Evolutionary conservation across 768 basidiomycete species (phyloP).

Genomic region (Suillus spraguei): DNA sequence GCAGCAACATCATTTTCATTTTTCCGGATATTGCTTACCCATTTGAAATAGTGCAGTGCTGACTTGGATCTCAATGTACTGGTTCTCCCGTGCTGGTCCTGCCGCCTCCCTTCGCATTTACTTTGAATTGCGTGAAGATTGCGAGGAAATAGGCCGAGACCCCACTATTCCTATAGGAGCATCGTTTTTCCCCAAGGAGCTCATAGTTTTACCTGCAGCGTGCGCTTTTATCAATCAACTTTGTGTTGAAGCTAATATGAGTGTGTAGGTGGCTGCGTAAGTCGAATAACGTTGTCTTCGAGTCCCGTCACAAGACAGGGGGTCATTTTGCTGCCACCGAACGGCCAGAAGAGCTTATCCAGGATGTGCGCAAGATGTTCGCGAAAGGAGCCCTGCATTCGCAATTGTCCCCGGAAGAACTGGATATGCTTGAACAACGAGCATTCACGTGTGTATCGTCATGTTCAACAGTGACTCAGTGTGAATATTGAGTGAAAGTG

Average conservation of each 20-base stretch:
- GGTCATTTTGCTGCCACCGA: slow-evolving; percentile 65
- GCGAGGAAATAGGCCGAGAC: no score
- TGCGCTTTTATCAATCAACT: slow-evolving; percentile 25
- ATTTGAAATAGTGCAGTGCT: slow-evolving; percentile 45
- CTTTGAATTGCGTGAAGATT: slow-evolving; percentile 40
- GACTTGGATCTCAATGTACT: slow-evolving; percentile 61
- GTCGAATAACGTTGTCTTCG: slow-evolving; percentile 45
- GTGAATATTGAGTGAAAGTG: neutral
- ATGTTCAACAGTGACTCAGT: neutral
- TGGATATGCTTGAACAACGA: slow-evolving; percentile 38
- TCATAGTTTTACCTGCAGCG: slow-evolving; percentile 38
- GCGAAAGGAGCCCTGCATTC: slow-evolving; percentile 49
- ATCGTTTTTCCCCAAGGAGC: slow-evolving; percentile 55
- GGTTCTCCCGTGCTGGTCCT: slow-evolving; percentile 61
- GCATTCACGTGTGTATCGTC: neutral
- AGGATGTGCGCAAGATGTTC: slow-evolving; percentile 59
- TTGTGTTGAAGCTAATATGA: neutral
- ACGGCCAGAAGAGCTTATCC: slow-evolving; percentile 46
- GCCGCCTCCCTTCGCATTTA: slow-evolving; percentile 61
- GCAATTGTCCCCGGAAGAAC: slow-evolving; percentile 47
- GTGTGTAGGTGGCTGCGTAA: slow-evolving; percentile 44
- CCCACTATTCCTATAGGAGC: slow-evolving; percentile 46
- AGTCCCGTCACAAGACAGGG: slow-evolving; percentile 48
- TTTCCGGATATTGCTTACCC: neutral
- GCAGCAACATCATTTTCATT: slow-evolving; percentile 18